phyloP scores from a whole-genome alignment of 2,329 filamentous ascomycete genomes.

The Sclerotiophoma versabilis region DNA sequence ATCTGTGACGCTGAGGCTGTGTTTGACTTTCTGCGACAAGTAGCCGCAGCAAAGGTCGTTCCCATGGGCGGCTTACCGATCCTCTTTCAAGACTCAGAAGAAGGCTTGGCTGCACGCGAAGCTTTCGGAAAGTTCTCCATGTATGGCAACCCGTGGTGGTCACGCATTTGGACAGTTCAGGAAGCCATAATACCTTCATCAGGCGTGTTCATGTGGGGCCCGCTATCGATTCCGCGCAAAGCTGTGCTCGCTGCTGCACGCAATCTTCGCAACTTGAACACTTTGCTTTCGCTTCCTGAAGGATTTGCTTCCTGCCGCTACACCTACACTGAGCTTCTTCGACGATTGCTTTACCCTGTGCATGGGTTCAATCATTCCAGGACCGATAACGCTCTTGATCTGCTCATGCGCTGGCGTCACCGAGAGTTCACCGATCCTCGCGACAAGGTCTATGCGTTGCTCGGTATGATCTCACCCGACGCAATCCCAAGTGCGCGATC shows the following conservation, averaged over 20 bases:
- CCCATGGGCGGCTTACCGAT: conserved; percentile 2
- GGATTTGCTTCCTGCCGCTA: neutral
- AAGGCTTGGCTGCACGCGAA: conserved; percentile 6
- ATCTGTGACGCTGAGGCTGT: conserved; percentile 14
- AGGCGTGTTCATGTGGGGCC: conserved; percentile 22
- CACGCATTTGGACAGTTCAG: conserved; percentile 29
- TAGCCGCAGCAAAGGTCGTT: conserved; percentile 2
- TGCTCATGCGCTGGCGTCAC: conserved; percentile 30
- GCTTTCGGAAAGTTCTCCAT: conserved; percentile 24
- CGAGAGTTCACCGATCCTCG: conserved; percentile 29
- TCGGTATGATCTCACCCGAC: conserved; percentile 18
- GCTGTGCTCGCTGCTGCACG: conserved; percentile 6
- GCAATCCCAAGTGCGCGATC: conserved; percentile 8
- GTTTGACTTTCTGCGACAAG: conserved; percentile 21
- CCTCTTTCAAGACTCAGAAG: conserved; percentile 9
- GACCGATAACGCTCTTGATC: conserved; percentile 14
- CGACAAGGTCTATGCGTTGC: conserved; percentile 35
- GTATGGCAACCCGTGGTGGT: conserved; percentile 31
- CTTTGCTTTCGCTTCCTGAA: neutral
- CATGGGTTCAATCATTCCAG: conserved; percentile 19
- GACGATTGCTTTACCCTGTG: conserved; percentile 23
- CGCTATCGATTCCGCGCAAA: conserved; percentile 9
- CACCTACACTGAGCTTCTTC: conserved; percentile 13
- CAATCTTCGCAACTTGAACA: conserved; percentile 8
- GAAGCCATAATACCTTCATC: conserved; percentile 23